Evolutionary conservation across 2,329 filamentous ascomycete genomes (phyloP).

Genomic region (Ophiostoma ulmi): DNA sequence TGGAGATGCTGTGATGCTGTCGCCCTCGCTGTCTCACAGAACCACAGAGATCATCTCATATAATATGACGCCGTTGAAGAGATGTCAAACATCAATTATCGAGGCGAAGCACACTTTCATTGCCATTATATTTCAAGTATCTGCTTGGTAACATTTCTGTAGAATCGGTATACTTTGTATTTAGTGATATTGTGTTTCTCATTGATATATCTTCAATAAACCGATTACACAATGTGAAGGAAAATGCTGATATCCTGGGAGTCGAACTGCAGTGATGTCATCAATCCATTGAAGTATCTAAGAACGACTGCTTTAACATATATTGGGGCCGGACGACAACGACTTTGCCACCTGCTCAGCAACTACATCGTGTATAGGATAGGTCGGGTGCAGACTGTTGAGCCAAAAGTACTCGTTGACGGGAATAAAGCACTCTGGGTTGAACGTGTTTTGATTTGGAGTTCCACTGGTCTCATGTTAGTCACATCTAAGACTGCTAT

Average conservation of each 20-base stretch:
- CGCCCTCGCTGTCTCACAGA: too few species aligned
- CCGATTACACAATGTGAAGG: too few species aligned
- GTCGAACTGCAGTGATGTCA: too few species aligned
- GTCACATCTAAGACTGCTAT: not conserved
- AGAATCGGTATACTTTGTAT: too few species aligned
- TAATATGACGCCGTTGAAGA: not conserved
- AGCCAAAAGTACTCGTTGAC: slow-evolving; percentile 63
- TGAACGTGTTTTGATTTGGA: slow-evolving; percentile 35
- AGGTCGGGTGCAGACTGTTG: slow-evolving; percentile 60
- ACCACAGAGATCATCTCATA: not conserved
- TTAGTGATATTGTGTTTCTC: too few species aligned
- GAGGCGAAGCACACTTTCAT: too few species aligned
- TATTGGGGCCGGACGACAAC: slow-evolving; percentile 38
- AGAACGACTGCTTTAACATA: slow-evolving; percentile 31
- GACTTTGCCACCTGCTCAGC: slow-evolving; percentile 45
- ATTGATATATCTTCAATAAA: too few species aligned
- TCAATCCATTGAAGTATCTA: too few species aligned
- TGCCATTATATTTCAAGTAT: too few species aligned
- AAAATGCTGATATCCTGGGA: too few species aligned
- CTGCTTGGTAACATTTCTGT: too few species aligned
- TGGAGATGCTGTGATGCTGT: not conserved
- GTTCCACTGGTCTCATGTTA: not conserved
- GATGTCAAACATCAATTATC: not conserved
- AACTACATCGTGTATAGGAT: slow-evolving; percentile 55
- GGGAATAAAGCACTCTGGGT: slow-evolving; percentile 45